These are phyloP conservation scores for Phytopythium litorale DNA, from an alignment of 352 stramenopile species.

Conservation along the genomic window DNA sequence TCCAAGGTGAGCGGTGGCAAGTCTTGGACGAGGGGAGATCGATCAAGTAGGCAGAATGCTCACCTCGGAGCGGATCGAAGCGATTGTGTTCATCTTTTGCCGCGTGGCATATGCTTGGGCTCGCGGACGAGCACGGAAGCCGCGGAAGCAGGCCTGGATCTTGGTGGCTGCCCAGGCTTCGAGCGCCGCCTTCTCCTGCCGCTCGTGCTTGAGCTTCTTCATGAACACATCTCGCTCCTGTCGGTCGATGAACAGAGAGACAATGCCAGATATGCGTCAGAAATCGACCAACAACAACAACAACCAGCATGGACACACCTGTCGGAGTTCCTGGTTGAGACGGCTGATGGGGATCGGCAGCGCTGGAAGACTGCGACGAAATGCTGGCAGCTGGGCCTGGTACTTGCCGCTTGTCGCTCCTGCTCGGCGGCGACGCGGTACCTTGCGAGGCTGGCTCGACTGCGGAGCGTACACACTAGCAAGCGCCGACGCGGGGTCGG, in stretches of 20 bases:
- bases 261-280: background rate
- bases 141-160: constrained; percentile 62
- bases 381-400: constrained; percentile 42
- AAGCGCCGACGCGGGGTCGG: background rate
- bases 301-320: constrained; percentile 2
- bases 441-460: constrained; percentile 2
- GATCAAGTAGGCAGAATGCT: constrained; percentile 3
- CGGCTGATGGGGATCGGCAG: constrained; percentile 41
- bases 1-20: background rate
- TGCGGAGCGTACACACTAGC: constrained; percentile 4
- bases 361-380: constrained; percentile 47
- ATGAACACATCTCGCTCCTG: constrained; percentile 61
- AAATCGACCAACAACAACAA: background rate
- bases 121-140: constrained; percentile 39
- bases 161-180: constrained; percentile 61
- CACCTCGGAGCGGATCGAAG: constrained; percentile 37
- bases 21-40: background rate
- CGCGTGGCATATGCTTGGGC: constrained; percentile 37
- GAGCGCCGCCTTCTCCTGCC: constrained; percentile 36
- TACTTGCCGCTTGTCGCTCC: constrained; percentile 17
- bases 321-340: constrained; percentile 46
- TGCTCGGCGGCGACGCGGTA: constrained; percentile 8
- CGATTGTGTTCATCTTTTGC: constrained; percentile 32
- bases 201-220: constrained; percentile 44
- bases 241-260: background rate